Evolutionary conservation across 2,329 filamentous ascomycete genomes (phyloP).

Genomic region (Trichoderma guizhouense): DNA sequence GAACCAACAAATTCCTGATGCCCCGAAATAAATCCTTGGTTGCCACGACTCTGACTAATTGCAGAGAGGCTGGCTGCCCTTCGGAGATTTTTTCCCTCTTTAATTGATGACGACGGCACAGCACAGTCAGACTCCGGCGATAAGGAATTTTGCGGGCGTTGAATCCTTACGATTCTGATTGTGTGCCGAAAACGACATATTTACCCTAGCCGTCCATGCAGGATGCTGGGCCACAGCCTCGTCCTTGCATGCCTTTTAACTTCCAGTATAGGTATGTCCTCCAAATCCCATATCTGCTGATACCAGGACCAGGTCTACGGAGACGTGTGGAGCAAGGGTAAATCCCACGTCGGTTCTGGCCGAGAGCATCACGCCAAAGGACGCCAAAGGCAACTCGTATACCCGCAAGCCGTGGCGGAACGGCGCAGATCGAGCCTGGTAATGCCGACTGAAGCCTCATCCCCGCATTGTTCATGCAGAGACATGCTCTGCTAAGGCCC

Average conservation of each 20-base stretch:
- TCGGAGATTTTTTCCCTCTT: neutral
- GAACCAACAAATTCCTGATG: neutral
- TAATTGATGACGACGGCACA: neutral
- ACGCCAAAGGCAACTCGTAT: neutral
- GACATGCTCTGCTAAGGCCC: conserved; percentile 8
- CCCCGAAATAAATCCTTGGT: neutral
- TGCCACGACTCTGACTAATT: neutral
- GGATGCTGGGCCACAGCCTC: neutral
- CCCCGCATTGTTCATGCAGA: conserved; percentile 14
- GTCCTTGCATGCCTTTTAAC: neutral
- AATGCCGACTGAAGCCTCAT: conserved; percentile 17
- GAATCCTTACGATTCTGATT: neutral
- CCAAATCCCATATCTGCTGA: neutral
- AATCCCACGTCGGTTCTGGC: neutral
- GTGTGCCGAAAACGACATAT: conserved; percentile 1
- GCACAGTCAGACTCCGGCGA: neutral
- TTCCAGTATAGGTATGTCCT: neutral
- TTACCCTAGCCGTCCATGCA: neutral
- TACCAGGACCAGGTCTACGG: neutral
- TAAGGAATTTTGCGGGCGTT: conserved; percentile 4
- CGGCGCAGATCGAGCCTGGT: neutral
- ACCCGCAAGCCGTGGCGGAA: neutral
- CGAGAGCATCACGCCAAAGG: neutral
- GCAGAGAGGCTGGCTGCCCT: neutral
- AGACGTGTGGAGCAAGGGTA: neutral